These are phyloP conservation scores for Suillus alpinus DNA, from an alignment of 768 basidiomycete species.

Conservation along the genomic window DNA sequence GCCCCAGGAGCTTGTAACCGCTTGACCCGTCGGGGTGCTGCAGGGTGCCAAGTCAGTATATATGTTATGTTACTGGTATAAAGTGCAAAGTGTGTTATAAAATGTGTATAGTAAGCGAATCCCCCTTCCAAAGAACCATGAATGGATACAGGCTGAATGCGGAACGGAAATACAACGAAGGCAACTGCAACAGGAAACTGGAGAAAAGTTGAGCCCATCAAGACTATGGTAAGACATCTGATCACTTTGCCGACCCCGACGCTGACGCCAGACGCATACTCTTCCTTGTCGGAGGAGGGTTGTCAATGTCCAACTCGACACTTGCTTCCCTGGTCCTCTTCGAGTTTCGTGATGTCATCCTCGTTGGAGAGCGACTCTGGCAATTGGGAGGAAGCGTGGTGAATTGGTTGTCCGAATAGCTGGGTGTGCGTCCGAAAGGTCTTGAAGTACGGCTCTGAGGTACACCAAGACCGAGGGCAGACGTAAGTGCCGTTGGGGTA, in stretches of 20 bases:
- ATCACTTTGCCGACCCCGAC: neutral
- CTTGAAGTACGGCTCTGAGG: conserved; percentile 10
- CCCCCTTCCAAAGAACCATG: neutral
- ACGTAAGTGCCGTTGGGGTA: conserved; percentile 31
- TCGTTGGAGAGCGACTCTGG: conserved; percentile 27
- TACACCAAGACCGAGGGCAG: conserved; percentile 12
- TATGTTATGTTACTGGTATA: neutral
- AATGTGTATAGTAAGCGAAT: neutral
- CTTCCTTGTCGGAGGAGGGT: conserved; percentile 21
- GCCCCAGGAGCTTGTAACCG: too few species aligned
- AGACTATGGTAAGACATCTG: neutral
- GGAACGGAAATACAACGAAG: neutral
- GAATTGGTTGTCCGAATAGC: conserved; percentile 41
- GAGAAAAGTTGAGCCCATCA: neutral
- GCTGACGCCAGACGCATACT: conserved; percentile 12
- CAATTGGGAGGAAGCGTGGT: conserved; percentile 42
- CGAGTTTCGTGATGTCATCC: conserved; percentile 21
- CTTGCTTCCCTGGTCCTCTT: conserved; percentile 23
- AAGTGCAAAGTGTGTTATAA: neutral
- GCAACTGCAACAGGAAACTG: neutral
- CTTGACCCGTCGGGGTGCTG: too few species aligned
- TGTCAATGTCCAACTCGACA: conserved; percentile 12
- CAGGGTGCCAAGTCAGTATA: neutral
- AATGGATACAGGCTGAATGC: neutral
- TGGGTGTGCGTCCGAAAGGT: conserved; percentile 25